Evolutionary conservation across 805 yeast species (phyloP).

Genomic region (Zygoascus ofunaensis): DNA sequence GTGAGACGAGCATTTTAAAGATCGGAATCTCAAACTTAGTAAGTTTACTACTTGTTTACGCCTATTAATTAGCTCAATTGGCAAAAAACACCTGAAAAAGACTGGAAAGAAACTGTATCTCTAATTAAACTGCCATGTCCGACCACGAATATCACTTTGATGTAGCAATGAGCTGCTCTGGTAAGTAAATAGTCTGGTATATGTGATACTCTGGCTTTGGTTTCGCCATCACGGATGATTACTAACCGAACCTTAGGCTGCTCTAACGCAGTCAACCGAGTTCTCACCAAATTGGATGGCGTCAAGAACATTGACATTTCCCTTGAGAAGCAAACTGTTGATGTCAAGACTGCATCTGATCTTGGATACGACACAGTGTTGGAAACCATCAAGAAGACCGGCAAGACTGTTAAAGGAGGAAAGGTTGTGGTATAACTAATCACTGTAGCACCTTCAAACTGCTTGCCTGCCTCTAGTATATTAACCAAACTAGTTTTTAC

Average conservation of each 20-base stretch:
- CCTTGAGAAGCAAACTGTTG: conserved; percentile 72
- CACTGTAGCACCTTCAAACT: background rate
- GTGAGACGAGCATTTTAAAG: no score
- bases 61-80: no score
- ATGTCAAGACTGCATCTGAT: conserved; percentile 49
- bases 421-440: conserved; percentile 35
- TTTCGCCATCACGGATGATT: no score
- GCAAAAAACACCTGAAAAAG: no score
- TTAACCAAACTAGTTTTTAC: background rate
- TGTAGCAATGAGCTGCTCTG: conserved; percentile 78
- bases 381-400: conserved; percentile 78
- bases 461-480: background rate
- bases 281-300: conserved; percentile 59
- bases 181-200: conserved; percentile 26
- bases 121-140: no score
- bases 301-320: conserved; percentile 67
- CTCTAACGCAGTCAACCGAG: conserved; percentile 77
- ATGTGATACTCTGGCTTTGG: no score
- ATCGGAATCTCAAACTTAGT: no score
- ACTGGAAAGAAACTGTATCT: no score
- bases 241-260: no score
- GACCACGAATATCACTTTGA: conserved; percentile 63
- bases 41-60: no score
- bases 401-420: conserved; percentile 71
- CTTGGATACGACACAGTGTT: conserved; percentile 71